Percentiles rank a stretch among this genome's conserved stretches.
These are phyloP conservation scores for Acanthamoeba lenticulata DNA, from an alignment of 208 protist genomes.

Conservation along the genomic window DNA sequence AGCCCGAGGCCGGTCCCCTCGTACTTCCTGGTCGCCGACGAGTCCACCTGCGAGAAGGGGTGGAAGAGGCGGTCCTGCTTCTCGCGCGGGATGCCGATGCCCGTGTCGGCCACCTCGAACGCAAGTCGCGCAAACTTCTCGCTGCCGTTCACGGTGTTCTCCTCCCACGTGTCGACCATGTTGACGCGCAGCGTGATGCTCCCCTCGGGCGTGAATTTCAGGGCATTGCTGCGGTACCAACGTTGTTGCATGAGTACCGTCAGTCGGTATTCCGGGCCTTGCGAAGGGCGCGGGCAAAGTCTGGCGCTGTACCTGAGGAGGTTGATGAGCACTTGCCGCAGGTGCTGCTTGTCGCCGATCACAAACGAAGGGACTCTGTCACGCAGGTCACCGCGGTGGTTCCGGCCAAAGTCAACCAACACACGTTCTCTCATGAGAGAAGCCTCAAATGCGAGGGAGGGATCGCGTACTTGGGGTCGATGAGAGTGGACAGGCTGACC, in stretches of 20 bases:
- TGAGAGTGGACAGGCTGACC: neutral
- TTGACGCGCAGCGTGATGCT: slow-evolving; percentile 49
- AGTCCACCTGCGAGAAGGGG: slow-evolving; percentile 58
- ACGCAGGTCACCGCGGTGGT: too few relatives aligned
- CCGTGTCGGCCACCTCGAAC: slow-evolving; percentile 75
- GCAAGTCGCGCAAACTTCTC: neutral
- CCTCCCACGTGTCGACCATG: slow-evolving; percentile 37
- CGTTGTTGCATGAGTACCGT: too few relatives aligned
- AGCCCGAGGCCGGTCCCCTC: slow-evolving; percentile 70
- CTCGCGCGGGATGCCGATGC: slow-evolving; percentile 75
- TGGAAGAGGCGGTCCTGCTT: slow-evolving; percentile 66
- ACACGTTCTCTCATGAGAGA: neutral
- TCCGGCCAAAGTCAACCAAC: too few relatives aligned
- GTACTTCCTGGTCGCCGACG: slow-evolving; percentile 40
- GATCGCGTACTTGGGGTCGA: neutral
- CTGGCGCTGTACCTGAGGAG: slow-evolving; percentile 27
- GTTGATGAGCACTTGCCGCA: slow-evolving; percentile 72
- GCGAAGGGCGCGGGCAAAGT: too few relatives aligned
- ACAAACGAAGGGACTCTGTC: slow-evolving; percentile 70
- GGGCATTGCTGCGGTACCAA: slow-evolving; percentile 55
- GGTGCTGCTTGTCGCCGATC: slow-evolving; percentile 67
- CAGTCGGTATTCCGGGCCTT: too few relatives aligned
- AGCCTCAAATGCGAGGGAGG: neutral
- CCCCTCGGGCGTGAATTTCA: slow-evolving; percentile 76
- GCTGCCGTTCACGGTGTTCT: neutral